Conservation (phyloP, 805 yeast species). For the Kodamaea restingae region DNA sequence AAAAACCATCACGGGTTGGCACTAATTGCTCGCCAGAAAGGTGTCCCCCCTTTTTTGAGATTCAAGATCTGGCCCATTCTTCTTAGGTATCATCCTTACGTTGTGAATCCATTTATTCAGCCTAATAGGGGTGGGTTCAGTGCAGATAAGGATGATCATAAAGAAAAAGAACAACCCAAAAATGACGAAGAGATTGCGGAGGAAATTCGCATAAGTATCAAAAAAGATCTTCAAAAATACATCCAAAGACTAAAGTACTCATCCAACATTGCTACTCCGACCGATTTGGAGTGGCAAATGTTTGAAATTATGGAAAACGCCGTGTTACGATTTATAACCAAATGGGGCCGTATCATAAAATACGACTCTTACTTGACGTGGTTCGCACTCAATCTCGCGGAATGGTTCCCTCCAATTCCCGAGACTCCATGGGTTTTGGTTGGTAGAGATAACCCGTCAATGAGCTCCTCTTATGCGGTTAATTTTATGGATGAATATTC, state of each 20-base stretch:
- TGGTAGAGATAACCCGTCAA: slow-evolving; percentile 44
- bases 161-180: slow-evolving; percentile 1
- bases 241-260: slow-evolving; percentile 43
- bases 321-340: slow-evolving; percentile 57
- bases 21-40: slow-evolving; percentile 72
- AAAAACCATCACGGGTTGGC: slow-evolving; percentile 76
- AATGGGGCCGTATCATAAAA: slow-evolving; percentile 75
- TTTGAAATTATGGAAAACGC: slow-evolving; percentile 56
- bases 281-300: slow-evolving; percentile 48
- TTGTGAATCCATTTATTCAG: slow-evolving; percentile 65
- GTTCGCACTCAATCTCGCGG: slow-evolving; percentile 85
- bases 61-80: slow-evolving; percentile 81
- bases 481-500: slow-evolving; percentile 36
- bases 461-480: slow-evolving; percentile 25
- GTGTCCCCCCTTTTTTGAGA: slow-evolving; percentile 80
- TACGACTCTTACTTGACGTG: slow-evolving; percentile 83
- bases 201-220: slow-evolving; percentile 34
- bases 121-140: slow-evolving; percentile 45
- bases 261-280: slow-evolving; percentile 23
- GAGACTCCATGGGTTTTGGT: slow-evolving; percentile 51
- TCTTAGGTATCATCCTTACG: slow-evolving; percentile 81
- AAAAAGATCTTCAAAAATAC: slow-evolving; percentile 59
- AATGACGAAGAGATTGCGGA: slow-evolving; percentile 12
- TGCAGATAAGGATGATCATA: slow-evolving; percentile 13
- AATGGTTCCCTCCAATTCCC: slow-evolving; percentile 74